Evolutionary conservation across 225 moss, liverwort and hornwort genomes (phyloP), one percentile per base, ranked within the genome.

Genomic region (Straminergon stramineum): DNA sequence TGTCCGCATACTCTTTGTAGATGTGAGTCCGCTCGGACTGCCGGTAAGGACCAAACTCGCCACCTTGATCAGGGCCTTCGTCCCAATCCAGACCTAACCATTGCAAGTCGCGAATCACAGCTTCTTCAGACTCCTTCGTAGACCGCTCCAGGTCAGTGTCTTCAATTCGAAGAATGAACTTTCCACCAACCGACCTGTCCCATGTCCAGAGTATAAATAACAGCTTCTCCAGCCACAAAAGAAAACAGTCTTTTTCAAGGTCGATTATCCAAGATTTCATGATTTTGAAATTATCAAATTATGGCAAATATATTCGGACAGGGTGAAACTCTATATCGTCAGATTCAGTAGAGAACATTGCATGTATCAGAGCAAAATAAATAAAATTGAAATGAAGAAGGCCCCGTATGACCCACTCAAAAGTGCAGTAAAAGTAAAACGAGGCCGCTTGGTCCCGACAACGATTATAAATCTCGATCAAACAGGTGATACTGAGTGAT

Each of bases 81-180:
- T 99, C 99, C 92, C 97, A 97, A 18, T 96, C 94, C 82, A 99
- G 92, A 74, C 99, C 99, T 52, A 99, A 91, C 97, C 97, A 99
- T 87, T 96, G 94, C 85, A 99, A 87, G 90, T 99, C 99, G 34
- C 93, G 91, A 76, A 99, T 94, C 80, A 99, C 89, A 71, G 96
- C 99, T 86, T 96, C 95, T 92, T 99, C 97, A 15, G 99, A 99
- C 82, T 97, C 95, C 87, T 97, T 95, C n/a, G 99, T 99, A 53
- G 97, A 99, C 73, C 99, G 94, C 91, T 99, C 98, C 65, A 98
- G 73, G 86, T 98, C 99, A 22, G 99, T 99, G 92, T 99, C 99
- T 91, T 99, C 99, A 75, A 99, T 94, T 32, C 99, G 96, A 77
- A 99, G 88, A 57, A 99, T 95, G 62, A 99, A 97, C 86, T 97